Conservation (phyloP, 1,139 yeast species). For the Pichiaceae sp. region DNA sequence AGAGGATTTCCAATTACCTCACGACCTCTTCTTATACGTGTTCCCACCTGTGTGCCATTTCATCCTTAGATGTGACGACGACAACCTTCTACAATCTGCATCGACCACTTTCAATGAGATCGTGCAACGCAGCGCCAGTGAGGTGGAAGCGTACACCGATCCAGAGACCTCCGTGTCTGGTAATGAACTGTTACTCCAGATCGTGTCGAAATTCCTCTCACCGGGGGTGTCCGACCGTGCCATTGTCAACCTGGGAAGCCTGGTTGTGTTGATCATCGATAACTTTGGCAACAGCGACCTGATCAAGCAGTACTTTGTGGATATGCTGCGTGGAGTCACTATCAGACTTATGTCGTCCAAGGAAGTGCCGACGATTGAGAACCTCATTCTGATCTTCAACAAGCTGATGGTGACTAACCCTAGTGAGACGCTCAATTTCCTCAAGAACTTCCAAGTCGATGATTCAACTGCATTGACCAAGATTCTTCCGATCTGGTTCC, state of each 20-base stretch:
- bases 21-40: conserved; percentile 36
- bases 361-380: conserved; percentile 67
- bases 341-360: conserved; percentile 55
- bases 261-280: conserved; percentile 56
- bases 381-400: conserved; percentile 69
- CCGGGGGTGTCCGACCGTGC: conserved; percentile 73
- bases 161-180: conserved; percentile 36
- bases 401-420: conserved; percentile 58
- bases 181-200: conserved; percentile 43
- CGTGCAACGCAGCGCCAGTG: conserved; percentile 37
- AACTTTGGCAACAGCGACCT: conserved; percentile 41
- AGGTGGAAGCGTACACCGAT: conserved; percentile 34
- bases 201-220: conserved; percentile 64
- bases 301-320: conserved; percentile 34
- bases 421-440: conserved; percentile 49
- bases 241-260: conserved; percentile 63
- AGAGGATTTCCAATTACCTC: conserved; percentile 13
- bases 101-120: conserved; percentile 67
- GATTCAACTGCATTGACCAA: conserved; percentile 32
- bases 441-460: conserved; percentile 34
- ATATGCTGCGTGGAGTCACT: conserved; percentile 66
- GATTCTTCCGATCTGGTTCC: conserved; percentile 72
- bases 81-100: conserved; percentile 69
- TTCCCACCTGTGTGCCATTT: conserved; percentile 47
- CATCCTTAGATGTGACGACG: conserved; percentile 54